Percentiles rank a stretch among this genome's conserved stretches.
Conservation (phyloP, 2,329 filamentous ascomycete genomes). For the Penicillium sclerotiorum region DNA sequence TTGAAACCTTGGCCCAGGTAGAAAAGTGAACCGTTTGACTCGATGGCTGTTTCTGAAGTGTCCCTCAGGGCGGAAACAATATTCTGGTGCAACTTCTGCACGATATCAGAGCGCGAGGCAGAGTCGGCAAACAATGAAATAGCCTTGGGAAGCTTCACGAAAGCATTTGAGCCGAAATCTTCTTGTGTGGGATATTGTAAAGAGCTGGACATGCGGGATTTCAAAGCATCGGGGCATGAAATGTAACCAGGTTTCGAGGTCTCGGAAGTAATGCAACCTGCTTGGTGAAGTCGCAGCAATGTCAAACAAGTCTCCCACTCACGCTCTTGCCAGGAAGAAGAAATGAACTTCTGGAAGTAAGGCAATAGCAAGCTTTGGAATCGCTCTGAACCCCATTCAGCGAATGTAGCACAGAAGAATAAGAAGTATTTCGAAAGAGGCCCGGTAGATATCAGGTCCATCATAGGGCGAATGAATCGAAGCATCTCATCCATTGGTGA, state of each 20-base stretch:
- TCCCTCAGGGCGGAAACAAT: constrained; percentile 66
- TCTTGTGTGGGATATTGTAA: constrained; percentile 63
- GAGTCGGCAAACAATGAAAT: constrained; percentile 62
- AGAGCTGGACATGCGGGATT: constrained; percentile 70
- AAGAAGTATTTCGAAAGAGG: constrained; percentile 74
- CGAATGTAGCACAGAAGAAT: constrained; percentile 79
- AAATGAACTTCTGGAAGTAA: constrained; percentile 82
- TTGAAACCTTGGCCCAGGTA: constrained; percentile 75
- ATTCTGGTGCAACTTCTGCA: constrained; percentile 66
- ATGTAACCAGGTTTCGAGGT: constrained; percentile 43
- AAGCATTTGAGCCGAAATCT: constrained; percentile 68
- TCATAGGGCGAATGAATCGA: constrained; percentile 66
- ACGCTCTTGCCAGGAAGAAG: constrained; percentile 69
- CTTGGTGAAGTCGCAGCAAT: constrained; percentile 61
- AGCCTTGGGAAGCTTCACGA: constrained; percentile 64
- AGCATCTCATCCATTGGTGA: constrained; percentile 80
- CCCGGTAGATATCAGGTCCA: constrained; percentile 65
- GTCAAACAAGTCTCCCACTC: constrained; percentile 71
- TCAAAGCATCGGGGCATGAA: constrained; percentile 58
- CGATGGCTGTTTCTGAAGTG: constrained; percentile 63
- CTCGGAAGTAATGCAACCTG: constrained; percentile 55
- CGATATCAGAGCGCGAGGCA: constrained; percentile 67
- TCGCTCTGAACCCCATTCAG: constrained; percentile 69
- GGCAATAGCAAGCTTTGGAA: constrained; percentile 79
- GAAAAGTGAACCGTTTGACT: constrained; percentile 48